Percentiles rank a stretch among this genome's conserved stretches.
Evolutionary conservation across 768 basidiomycete species (phyloP).

Genomic region (Suillus bovinus): DNA sequence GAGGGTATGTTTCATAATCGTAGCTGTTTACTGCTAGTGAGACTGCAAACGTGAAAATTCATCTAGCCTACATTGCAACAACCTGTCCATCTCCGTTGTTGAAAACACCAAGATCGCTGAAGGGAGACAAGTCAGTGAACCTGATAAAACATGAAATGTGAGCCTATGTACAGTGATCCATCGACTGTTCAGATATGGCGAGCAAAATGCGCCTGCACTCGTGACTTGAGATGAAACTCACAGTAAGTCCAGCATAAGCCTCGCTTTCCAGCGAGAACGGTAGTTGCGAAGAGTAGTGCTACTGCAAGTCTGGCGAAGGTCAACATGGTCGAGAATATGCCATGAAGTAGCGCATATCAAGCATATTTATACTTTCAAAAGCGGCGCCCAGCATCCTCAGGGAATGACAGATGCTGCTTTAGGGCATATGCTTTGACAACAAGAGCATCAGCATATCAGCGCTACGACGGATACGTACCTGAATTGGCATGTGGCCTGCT

Average conservation of each 20-base stretch:
- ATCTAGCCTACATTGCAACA: slow-evolving; percentile 30
- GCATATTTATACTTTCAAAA: neutral
- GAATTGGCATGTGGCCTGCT: neutral
- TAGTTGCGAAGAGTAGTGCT: slow-evolving; percentile 18
- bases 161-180: slow-evolving; percentile 27
- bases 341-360: neutral
- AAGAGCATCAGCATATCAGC: neutral
- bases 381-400: neutral
- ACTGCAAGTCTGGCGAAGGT: slow-evolving; percentile 17
- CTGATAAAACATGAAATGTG: neutral
- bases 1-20: slow-evolving; percentile 38
- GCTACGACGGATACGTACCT: neutral
- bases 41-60: neutral
- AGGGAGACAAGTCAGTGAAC: slow-evolving; percentile 4
- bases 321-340: slow-evolving; percentile 18
- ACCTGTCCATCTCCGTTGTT: slow-evolving; percentile 37
- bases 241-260: slow-evolving; percentile 40
- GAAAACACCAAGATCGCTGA: slow-evolving; percentile 30
- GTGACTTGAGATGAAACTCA: slow-evolving; percentile 17
- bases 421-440: neutral
- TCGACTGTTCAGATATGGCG: slow-evolving; percentile 23
- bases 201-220: neutral
- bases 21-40: slow-evolving; percentile 26
- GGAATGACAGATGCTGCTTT: no score
- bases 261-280: slow-evolving; percentile 36